These are phyloP conservation scores for Penicillium desertorum DNA, from an alignment of 495 filamentous ascomycete genomes.

Conservation along the genomic window DNA sequence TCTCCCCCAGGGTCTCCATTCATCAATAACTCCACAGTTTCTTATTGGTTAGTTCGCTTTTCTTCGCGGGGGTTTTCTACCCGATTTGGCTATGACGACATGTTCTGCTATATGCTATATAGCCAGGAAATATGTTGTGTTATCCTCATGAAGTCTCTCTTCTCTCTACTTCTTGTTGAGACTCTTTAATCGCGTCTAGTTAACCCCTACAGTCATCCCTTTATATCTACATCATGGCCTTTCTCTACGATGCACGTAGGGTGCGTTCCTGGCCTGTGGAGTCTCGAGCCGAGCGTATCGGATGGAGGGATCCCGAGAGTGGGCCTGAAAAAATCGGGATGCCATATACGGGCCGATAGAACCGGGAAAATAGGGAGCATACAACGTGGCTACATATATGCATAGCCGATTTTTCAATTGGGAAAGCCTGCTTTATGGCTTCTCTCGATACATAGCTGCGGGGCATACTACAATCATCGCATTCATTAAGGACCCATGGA, in stretches of 20 bases:
- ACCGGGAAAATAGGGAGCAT: not conserved
- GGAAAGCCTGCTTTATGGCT: not conserved
- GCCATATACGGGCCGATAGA: not conserved
- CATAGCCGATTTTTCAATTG: not conserved
- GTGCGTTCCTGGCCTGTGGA: not conserved
- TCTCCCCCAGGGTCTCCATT: not conserved
- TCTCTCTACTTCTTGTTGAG: not conserved
- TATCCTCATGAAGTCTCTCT: not conserved
- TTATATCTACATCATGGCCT: not conserved
- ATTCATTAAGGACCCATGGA: not conserved
- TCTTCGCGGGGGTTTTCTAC: conserved; percentile 8
- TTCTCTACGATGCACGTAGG: not conserved
- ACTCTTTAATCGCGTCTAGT: not conserved
- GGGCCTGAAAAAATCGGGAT: not conserved
- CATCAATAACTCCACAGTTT: not conserved
- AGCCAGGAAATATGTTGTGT: not conserved
- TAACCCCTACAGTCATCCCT: not conserved
- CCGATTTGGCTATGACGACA: conserved; percentile 8
- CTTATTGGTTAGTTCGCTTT: conserved; percentile 2
- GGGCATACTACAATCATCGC: not conserved
- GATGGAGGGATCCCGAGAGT: not conserved
- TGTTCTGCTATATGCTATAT: not conserved
- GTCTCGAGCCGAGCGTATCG: not conserved
- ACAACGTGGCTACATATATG: not conserved
- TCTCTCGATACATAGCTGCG: not conserved